Percentiles rank a stretch among this genome's conserved stretches.
phyloP scores from a whole-genome alignment of 164 flowering plant species.

The Chimonanthus salicifolius region DNA sequence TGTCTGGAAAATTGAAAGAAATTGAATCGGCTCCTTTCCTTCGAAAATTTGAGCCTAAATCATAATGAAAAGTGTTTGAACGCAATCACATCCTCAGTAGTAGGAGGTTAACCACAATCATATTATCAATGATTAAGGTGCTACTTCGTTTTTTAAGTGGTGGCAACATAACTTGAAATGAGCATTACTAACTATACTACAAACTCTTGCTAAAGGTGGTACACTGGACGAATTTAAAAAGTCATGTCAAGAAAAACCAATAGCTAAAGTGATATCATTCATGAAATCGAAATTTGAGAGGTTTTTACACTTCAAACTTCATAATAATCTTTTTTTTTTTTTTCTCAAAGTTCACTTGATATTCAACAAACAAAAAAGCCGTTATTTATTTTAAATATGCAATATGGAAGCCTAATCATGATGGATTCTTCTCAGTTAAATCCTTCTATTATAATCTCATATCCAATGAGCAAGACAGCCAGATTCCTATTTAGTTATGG shows the following conservation, averaged over 20 bases:
- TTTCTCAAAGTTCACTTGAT: too few species aligned
- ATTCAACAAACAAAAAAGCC: not conserved
- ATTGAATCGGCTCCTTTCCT: slow-evolving; percentile 56
- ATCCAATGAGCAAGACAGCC: too few species aligned
- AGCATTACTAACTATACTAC: too few species aligned
- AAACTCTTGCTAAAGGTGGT: not conserved
- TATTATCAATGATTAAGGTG: too few species aligned
- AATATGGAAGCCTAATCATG: too few species aligned
- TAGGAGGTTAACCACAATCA: not conserved
- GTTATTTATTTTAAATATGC: not conserved
- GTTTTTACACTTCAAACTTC: not conserved
- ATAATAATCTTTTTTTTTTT: not conserved
- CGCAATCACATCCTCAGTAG: not conserved
- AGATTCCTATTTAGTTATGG: too few species aligned
- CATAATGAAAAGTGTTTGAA: slow-evolving; percentile 2
- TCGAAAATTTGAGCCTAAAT: slow-evolving; percentile 57
- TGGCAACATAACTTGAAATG: too few species aligned
- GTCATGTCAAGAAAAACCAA: not conserved
- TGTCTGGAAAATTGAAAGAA: slow-evolving; percentile 47
- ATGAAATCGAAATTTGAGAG: not conserved
- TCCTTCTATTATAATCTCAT: too few species aligned
- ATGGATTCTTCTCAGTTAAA: too few species aligned
- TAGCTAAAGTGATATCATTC: not conserved
- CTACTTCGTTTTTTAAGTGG: too few species aligned
- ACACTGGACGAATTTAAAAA: not conserved